These are phyloP conservation scores for Poa pratensis DNA, from an alignment of 176 grass and related monocot species.

Conservation along the genomic window DNA sequence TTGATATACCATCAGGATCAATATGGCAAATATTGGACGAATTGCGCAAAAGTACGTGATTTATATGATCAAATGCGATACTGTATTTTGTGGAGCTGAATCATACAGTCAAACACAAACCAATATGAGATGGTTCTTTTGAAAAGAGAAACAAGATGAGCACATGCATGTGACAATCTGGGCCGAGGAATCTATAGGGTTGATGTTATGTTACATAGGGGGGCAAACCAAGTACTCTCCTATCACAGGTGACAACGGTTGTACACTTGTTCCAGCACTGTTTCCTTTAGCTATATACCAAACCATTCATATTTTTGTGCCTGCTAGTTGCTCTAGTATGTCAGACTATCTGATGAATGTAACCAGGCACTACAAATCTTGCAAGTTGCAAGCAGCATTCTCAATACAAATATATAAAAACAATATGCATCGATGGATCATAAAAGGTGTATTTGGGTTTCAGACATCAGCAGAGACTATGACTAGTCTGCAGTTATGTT, in stretches of 20 bases:
- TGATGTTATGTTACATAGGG: slow-evolving; percentile 37
- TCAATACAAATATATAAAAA: slow-evolving; percentile 12
- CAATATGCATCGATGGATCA: neutral
- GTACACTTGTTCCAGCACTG: slow-evolving; percentile 29
- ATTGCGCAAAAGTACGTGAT: neutral
- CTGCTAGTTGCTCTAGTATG: neutral
- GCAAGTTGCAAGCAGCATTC: slow-evolving; percentile 12
- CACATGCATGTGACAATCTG: neutral
- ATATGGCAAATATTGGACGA: neutral
- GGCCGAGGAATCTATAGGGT: slow-evolving; percentile 7
- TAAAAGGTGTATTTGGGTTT: neutral
- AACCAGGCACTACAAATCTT: slow-evolving; percentile 4
- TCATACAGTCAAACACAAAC: slow-evolving; percentile 20
- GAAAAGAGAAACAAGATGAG: neutral
- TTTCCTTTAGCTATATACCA: slow-evolving; percentile 16
- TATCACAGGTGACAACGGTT: slow-evolving; percentile 12
- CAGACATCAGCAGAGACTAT: neutral
- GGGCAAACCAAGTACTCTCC: slow-evolving; percentile 29
- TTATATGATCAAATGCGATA: neutral
- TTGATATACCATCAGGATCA: neutral
- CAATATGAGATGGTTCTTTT: neutral
- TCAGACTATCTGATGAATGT: neutral
- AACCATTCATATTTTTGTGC: neutral
- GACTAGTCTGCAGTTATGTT: neutral
- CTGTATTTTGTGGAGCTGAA: slow-evolving; percentile 24